Evolutionary conservation across 2,329 filamentous ascomycete species (phyloP), one percentile per base, ranked within the genome.

Genomic region (Hypoxylon rubiginosum): DNA sequence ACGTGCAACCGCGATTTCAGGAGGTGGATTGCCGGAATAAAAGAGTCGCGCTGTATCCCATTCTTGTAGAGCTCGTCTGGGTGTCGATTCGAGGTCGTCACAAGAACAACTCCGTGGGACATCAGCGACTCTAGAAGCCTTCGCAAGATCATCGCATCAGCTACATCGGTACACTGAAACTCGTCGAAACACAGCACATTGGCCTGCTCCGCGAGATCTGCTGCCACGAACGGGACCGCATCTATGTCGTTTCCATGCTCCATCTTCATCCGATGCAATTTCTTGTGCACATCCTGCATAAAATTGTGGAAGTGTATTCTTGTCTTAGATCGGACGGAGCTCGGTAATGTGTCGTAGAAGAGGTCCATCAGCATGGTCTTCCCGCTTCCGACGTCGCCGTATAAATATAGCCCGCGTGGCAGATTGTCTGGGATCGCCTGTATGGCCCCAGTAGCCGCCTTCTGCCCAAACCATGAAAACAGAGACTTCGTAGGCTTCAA

Each of bases 351-450:
- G 70, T 98, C 94, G 82, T 94, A 97, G 79, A 98, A 97, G 53
- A 99, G 84, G 77, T 99, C 95, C 96, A 99, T 99, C 76, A 99
- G 85, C 96, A 99, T 99, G 2, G 96, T 99, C 85, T 99, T 99
- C 67, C 96, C 96, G 74, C 93, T 97, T 43, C 96, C 96, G 1
- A 99, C 96, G 78, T 99, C 96, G 63, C 96, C 96, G 75, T 92
- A 97, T 79, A 99, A 91, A 79, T 99, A 99, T 32, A 99, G 81
- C 0, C 96, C 96, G 71, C 93, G 91, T 0, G 96, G 96, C 0
- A 97, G 83, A 68, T 91, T 85, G n/a, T 85, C 80, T 0, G 93
- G 90, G 21, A 97, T 91, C 5, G 81, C 79, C 55, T 81, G 79
- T 15, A 85, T 80, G 71, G 79, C 68, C 62, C 78, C 60, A 72